Percentiles rank a stretch among this genome's conserved stretches.
Evolutionary conservation across 2,329 filamentous ascomycete species (phyloP).

Genomic region (Endoconidiophora laricicola): DNA sequence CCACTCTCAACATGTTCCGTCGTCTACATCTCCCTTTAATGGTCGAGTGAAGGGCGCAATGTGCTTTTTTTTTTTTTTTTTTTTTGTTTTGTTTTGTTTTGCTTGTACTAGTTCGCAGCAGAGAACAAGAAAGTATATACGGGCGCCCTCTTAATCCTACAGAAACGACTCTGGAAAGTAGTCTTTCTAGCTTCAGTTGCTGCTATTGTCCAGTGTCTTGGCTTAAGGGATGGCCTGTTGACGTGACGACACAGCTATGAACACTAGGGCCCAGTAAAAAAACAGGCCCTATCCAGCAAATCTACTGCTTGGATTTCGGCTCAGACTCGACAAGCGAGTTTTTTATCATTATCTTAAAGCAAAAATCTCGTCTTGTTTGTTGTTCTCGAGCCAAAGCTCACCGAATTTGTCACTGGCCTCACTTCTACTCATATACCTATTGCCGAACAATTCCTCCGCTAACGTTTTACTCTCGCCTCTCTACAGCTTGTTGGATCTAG

Average conservation of each 20-base stretch:
- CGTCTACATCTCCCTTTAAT: not conserved
- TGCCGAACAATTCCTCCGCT: not conserved
- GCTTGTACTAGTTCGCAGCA: too few relatives aligned
- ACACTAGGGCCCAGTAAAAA: not conserved
- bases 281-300: not conserved
- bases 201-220: too few relatives aligned
- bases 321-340: slow-evolving; percentile 4
- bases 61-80: not conserved
- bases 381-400: not conserved
- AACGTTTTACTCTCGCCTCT: slow-evolving; percentile 1
- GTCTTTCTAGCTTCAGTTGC: too few relatives aligned
- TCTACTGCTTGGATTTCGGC: not conserved
- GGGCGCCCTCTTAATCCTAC: too few relatives aligned
- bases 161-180: too few relatives aligned
- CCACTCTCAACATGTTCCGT: slow-evolving; percentile 6
- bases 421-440: not conserved
- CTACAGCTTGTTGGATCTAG: slow-evolving; percentile 43
- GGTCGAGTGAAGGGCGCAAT: not conserved
- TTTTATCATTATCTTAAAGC: slow-evolving; percentile 12
- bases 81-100: slow-evolving; percentile 8
- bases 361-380: slow-evolving; percentile 2
- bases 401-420: not conserved
- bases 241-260: slow-evolving; percentile 1
- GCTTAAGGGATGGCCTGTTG: not conserved
- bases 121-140: too few relatives aligned